Evolutionary conservation across 495 filamentous ascomycete species (phyloP).

Genomic region (Saxophila tyrrhenica): DNA sequence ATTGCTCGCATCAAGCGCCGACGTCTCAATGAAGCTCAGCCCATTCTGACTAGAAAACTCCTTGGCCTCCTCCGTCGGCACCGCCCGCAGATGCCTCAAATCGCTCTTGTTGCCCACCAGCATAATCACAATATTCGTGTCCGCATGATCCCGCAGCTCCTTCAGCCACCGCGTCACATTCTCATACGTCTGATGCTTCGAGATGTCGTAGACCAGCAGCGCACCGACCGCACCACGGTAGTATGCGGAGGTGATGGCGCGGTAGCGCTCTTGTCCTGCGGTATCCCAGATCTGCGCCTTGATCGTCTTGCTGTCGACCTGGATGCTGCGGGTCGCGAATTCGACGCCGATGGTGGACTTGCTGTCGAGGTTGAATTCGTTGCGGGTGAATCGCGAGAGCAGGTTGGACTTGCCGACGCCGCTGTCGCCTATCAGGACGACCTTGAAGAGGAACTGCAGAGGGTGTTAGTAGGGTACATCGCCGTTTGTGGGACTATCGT

Average conservation of each 20-base stretch:
- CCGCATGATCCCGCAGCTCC: constrained; percentile 94
- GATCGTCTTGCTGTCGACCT: constrained; percentile 99
- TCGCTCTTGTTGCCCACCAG: constrained; percentile 99
- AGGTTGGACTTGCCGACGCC: constrained; percentile 99
- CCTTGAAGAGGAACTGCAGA: constrained; percentile 96
- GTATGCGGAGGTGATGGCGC: constrained; percentile 97
- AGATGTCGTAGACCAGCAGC: constrained; percentile 97
- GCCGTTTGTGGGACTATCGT: constrained; percentile 33
- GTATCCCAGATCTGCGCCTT: constrained; percentile 99
- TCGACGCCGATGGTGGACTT: constrained; percentile 99
- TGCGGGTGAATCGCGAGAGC: constrained; percentile 97
- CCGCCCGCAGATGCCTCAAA: constrained; percentile 94
- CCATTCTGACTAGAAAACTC: constrained; percentile 96
- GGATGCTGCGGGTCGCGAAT: constrained; percentile 96
- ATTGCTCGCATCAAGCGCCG: constrained; percentile 95
- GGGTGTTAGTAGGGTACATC: constrained; percentile 15
- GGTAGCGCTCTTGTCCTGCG: constrained; percentile 96
- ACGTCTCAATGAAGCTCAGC: constrained; percentile 97
- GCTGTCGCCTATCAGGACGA: constrained; percentile 97
- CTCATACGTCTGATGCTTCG: constrained; percentile 98
- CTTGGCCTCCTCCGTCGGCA: constrained; percentile 97
- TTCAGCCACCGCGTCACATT: constrained; percentile 99
- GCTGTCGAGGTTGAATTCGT: constrained; percentile 99
- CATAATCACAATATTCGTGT: constrained; percentile 99
- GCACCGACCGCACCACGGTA: constrained; percentile 96